These are phyloP conservation scores for Phytophthora hibernalis DNA, from an alignment of 352 stramenopile genomes.

Conservation along the genomic window DNA sequence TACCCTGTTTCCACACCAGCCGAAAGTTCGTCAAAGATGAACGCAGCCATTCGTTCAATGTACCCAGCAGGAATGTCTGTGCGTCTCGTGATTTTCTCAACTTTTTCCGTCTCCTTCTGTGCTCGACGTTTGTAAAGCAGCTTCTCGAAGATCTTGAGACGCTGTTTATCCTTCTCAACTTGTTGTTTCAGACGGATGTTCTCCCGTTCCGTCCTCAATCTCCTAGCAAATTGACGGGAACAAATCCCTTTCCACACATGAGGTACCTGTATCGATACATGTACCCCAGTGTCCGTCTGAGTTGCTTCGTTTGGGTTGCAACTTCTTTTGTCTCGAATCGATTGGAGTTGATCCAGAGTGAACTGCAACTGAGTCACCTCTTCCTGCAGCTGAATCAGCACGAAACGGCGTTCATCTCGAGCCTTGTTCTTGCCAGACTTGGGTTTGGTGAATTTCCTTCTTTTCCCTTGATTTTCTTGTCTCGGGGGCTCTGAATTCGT, in stretches of 20 bases:
- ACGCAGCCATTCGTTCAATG: constrained; percentile 2
- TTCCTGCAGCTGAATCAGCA: constrained; percentile 16
- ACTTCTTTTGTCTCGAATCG: constrained; percentile 3
- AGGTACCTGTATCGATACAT: no score
- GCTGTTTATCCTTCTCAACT: constrained; percentile 21
- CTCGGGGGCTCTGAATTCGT: neutral
- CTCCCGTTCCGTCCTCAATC: constrained; percentile 24
- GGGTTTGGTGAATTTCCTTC: constrained; percentile 7
- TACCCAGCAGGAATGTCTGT: neutral
- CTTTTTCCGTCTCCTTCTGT: neutral
- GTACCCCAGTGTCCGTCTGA: neutral
- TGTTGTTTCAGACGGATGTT: constrained; percentile 32
- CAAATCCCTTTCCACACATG: constrained; percentile 29
- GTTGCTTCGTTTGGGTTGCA: constrained; percentile 3
- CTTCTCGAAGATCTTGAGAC: constrained; percentile 31
- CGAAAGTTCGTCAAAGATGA: constrained; percentile 32
- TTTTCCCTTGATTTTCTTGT: constrained; percentile 7
- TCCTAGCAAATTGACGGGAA: constrained; percentile 3
- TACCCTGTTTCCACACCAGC: constrained; percentile 34
- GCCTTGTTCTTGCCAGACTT: constrained; percentile 23
- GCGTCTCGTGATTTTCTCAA: neutral
- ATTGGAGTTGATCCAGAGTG: constrained; percentile 19
- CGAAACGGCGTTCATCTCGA: constrained; percentile 26
- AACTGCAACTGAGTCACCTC: constrained; percentile 22
- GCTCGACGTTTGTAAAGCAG: constrained; percentile 15